Base-by-base conservation (phyloP, 2,329 filamentous ascomycete genomes). In the Neopestalotiopsis rosae region DNA sequence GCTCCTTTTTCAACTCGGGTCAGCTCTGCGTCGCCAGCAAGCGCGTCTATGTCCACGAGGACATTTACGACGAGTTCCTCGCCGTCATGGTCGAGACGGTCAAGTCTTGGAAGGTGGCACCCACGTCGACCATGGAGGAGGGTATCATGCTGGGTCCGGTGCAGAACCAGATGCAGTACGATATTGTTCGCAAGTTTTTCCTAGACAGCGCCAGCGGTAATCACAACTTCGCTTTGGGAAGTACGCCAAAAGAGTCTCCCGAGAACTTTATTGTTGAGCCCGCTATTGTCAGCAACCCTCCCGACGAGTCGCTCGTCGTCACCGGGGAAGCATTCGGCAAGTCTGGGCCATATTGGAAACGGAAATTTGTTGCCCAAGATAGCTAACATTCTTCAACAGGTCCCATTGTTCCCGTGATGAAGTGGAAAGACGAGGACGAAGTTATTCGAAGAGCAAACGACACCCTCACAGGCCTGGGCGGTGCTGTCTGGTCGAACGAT, bases 401-500 rank as follows among this genome's bases (percentile, higher is more conserved):
- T n/a, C 83, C 82, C 9, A 81, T 85, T 67, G 71, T 85, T 0
- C 82, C 83, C 0, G 76, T 81, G 2, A 77, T 83, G 70, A 82
- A 80, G 20, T 86, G 81, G 79, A 74, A 75, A 3, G 78, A 81
- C 32, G 81, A 84, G 67, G 79, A 80, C 38, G 84, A 85, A 49
- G 82, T 84, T 59, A 81, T 86, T 71, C 71, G 70, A 38, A 76
- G 82, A 32, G 83, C 82, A 49, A 88, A 88, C 76, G 75, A 84
- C 76, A 84, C 81, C 32, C 81, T 84, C 56, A 81, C 80, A 9
- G 86, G 86, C 61, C 82, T 89, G 2, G 86, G 83, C 61, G 86
- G 85, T 42, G 86, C 83, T 38, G 84, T 88, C n/a, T 88, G 84
- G 83, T 77, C 78, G 24, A 82, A 81, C 68, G 84, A 87, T 76